A percentile compares a stretch with the other conserved stretches of the same genome.
These are phyloP conservation scores for Hyaloscypha hepaticicola DNA, from an alignment of 495 filamentous ascomycete species.

Conservation along the genomic window DNA sequence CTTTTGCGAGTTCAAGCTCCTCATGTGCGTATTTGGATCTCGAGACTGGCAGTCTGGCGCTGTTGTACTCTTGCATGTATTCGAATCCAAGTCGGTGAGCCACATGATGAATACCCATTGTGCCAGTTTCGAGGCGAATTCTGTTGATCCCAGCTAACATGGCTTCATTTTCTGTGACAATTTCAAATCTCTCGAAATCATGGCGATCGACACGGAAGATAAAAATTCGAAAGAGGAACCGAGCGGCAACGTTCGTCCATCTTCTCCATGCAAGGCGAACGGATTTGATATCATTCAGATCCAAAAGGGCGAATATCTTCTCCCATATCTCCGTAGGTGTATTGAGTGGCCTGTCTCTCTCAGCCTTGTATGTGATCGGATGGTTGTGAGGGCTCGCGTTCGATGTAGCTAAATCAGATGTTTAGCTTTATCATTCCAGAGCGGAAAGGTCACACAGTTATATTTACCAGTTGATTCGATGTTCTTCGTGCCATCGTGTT, in stretches of 20 bases:
- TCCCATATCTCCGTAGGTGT: not conserved
- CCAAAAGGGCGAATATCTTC: not conserved
- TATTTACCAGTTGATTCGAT: no score
- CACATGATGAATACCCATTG: not conserved
- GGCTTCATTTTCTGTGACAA: not conserved
- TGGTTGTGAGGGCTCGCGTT: not conserved
- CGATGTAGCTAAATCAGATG: not conserved
- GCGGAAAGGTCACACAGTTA: no score
- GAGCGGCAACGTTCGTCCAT: not conserved
- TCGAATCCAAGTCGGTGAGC: no score
- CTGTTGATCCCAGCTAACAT: not conserved
- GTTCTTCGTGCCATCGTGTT: no score
- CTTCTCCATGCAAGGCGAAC: not conserved
- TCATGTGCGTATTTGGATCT: not conserved
- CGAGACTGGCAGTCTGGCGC: no score
- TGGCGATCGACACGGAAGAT: not conserved
- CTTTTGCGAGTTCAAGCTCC: not conserved
- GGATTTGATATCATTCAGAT: not conserved
- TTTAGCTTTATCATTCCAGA: not conserved
- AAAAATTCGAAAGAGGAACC: not conserved
- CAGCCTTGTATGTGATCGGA: not conserved
- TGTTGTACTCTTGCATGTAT: no score
- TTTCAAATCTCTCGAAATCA: not conserved
- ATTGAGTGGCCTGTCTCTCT: not conserved
- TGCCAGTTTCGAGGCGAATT: not conserved